phyloP scores from a whole-genome alignment of 805 yeast species.

The Cephaloascus fragrans region DNA sequence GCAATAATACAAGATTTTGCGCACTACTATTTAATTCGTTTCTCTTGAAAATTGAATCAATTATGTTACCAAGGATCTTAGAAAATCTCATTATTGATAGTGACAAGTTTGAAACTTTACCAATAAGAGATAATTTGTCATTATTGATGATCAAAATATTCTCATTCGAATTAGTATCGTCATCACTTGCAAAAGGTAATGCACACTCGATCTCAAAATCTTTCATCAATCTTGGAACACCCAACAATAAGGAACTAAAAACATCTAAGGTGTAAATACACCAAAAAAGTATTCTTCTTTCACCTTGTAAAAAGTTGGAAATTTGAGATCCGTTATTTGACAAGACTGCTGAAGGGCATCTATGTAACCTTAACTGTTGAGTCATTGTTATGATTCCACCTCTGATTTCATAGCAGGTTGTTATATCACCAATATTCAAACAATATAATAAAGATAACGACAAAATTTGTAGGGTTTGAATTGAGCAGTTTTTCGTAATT shows the following conservation, averaged over 20 bases:
- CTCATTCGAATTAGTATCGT: conserved; percentile 21
- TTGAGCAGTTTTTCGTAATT: conserved; percentile 47
- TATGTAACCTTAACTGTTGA: conserved; percentile 73
- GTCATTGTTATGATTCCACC: conserved; percentile 75
- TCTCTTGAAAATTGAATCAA: conserved; percentile 64
- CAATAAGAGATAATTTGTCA: conserved; percentile 51
- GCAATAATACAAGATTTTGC: conserved; percentile 15
- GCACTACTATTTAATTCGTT: conserved; percentile 22
- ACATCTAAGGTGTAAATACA: conserved; percentile 69
- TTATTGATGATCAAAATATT: conserved; percentile 51
- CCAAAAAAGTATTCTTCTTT: conserved; percentile 80
- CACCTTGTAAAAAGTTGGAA: conserved; percentile 66
- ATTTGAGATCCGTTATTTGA: conserved; percentile 57
- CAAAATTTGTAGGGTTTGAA: conserved; percentile 61
- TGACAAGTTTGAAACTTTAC: conserved; percentile 58
- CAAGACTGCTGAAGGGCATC: conserved; percentile 79
- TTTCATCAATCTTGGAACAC: conserved; percentile 72
- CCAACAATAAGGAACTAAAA: conserved; percentile 65
- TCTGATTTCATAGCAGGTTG: conserved; percentile 65
- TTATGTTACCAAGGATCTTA: conserved; percentile 61
- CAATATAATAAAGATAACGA: conserved; percentile 64
- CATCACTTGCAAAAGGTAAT: conserved; percentile 52
- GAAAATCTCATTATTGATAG: conserved; percentile 59
- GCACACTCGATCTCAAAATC: conserved; percentile 85
- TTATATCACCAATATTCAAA: conserved; percentile 61